A percentile compares a stretch with the other conserved stretches of the same genome.
Evolutionary conservation across 2,329 filamentous ascomycete genomes (phyloP).

Genomic region (Fusarium robinianum): DNA sequence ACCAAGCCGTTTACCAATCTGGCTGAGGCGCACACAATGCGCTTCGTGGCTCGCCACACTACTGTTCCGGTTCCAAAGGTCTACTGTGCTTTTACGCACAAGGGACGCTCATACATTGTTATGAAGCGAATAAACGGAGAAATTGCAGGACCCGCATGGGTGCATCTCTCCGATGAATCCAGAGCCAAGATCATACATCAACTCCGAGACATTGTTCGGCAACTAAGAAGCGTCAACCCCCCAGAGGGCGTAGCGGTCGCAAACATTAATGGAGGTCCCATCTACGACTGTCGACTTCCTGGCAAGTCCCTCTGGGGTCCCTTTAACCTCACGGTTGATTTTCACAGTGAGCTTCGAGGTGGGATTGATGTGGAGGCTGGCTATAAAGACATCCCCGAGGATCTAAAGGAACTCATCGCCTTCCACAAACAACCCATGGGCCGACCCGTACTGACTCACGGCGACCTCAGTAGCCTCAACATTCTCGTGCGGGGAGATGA

Average conservation of each 20-base stretch:
- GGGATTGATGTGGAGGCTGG: not conserved
- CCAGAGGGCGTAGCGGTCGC: conserved; percentile 11
- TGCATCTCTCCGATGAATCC: conserved; percentile 20
- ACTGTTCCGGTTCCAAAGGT: conserved; percentile 50
- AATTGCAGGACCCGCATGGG: conserved; percentile 16
- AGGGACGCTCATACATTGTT: conserved; percentile 46
- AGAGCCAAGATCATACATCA: conserved; percentile 16
- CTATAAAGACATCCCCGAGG: conserved; percentile 4
- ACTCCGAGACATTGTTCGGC: conserved; percentile 4
- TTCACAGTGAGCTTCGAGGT: conserved; percentile 32
- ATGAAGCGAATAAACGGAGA: conserved; percentile 46
- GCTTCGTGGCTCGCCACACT: conserved; percentile 47
- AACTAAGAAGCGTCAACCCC: conserved; percentile 24
- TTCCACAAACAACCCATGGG: conserved; percentile 28
- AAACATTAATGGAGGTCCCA: conserved; percentile 27
- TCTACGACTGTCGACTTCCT: conserved; percentile 34
- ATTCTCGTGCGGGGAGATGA: conserved; percentile 47
- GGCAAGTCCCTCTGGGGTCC: conserved; percentile 29
- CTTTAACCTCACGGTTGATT: conserved; percentile 35
- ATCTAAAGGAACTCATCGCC: conserved; percentile 18
- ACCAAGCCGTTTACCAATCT: conserved; percentile 38
- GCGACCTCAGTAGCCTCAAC: conserved; percentile 50
- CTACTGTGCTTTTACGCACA: conserved; percentile 46
- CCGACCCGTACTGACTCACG: conserved; percentile 48
- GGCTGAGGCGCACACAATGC: conserved; percentile 47